phyloP scores from a whole-genome alignment of 1,139 yeast species.

The Pichia sp. region DNA sequence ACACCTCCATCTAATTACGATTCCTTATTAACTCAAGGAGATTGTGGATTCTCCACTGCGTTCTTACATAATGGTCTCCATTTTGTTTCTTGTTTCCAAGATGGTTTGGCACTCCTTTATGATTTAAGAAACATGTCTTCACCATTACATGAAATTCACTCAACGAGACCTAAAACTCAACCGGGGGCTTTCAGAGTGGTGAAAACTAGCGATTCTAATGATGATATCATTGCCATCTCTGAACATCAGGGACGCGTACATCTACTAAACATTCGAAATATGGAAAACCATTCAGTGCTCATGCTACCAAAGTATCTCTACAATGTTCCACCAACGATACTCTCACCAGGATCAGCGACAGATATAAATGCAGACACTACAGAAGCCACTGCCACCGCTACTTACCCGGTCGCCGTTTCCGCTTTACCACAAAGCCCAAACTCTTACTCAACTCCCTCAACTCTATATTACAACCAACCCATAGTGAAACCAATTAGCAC shows the following conservation, averaged over 20 bases:
- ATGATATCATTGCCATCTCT: slow-evolving; percentile 66
- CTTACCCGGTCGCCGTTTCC: neutral
- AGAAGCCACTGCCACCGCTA: no score
- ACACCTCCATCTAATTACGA: slow-evolving; percentile 19
- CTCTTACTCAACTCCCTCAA: neutral
- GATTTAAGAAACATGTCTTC: slow-evolving; percentile 56
- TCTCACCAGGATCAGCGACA: no score
- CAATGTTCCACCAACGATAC: slow-evolving; percentile 12
- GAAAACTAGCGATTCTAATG: slow-evolving; percentile 63
- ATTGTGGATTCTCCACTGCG: slow-evolving; percentile 79
- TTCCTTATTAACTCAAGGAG: slow-evolving; percentile 51
- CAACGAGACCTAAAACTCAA: slow-evolving; percentile 47
- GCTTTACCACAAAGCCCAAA: no score
- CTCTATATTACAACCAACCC: slow-evolving; percentile 19
- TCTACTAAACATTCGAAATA: slow-evolving; percentile 67
- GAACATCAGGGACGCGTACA: slow-evolving; percentile 89
- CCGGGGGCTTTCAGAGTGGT: slow-evolving; percentile 56
- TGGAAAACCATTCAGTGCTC: slow-evolving; percentile 69
- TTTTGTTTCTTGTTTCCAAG: slow-evolving; percentile 79
- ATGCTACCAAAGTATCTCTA: slow-evolving; percentile 36
- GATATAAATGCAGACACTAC: neutral
- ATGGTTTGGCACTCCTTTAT: slow-evolving; percentile 70
- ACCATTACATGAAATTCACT: slow-evolving; percentile 48
- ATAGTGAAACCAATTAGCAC: slow-evolving; percentile 22
- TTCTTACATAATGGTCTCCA: slow-evolving; percentile 65